phyloP scores from a whole-genome alignment of 768 basidiomycete genomes.

The Lactifluus volemus region DNA sequence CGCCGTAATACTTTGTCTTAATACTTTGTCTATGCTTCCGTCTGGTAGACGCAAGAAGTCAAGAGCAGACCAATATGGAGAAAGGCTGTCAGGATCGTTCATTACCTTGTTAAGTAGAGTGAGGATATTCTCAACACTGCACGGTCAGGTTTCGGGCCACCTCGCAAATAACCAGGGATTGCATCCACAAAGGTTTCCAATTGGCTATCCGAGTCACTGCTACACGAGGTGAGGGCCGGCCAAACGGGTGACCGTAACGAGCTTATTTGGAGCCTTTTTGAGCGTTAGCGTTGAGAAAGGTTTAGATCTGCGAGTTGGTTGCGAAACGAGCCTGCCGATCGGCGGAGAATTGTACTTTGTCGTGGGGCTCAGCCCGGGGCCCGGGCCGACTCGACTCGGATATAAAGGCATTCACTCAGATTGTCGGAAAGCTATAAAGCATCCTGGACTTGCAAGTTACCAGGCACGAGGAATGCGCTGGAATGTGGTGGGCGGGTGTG shows the following conservation, averaged over 20 bases:
- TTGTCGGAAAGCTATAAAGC: not conserved
- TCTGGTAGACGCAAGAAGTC: not conserved
- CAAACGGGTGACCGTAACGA: not conserved
- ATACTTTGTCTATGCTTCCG: slow-evolving; percentile 3
- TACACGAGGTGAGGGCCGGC: not conserved
- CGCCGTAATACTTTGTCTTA: slow-evolving; percentile 1
- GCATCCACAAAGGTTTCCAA: not conserved
- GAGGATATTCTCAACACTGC: not conserved
- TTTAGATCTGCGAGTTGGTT: not conserved
- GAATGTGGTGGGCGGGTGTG: too few relatives aligned
- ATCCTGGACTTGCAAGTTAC: too few relatives aligned
- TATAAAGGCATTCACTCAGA: not conserved
- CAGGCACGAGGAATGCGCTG: too few relatives aligned
- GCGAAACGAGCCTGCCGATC: not conserved
- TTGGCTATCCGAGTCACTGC: not conserved
- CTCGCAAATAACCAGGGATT: not conserved
- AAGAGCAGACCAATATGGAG: slow-evolving; percentile 1
- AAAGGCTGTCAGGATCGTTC: not conserved
- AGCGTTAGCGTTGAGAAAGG: not conserved
- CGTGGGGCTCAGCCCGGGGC: not conserved
- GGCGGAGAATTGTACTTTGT: not conserved
- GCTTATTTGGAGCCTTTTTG: not conserved
- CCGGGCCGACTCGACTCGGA: not conserved
- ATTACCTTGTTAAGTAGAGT: not conserved
- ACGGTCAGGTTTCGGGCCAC: not conserved